Conservation (phyloP, 495 filamentous ascomycete species). For the Stereocaulon alpinum region DNA sequence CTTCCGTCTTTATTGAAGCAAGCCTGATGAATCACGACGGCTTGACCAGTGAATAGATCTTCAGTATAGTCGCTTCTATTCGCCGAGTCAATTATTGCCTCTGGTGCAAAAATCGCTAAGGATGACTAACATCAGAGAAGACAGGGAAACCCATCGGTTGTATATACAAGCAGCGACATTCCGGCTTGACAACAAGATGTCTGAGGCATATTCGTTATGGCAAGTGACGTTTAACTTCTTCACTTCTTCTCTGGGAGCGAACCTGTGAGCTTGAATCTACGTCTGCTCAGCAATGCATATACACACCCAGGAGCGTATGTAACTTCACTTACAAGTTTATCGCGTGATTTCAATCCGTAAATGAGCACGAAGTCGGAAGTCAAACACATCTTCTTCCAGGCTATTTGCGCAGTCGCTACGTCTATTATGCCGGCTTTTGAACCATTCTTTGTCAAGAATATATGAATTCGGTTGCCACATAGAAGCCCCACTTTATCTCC, state of each 20-base stretch:
- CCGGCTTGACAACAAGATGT: slow-evolving; percentile 5
- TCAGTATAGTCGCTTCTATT: neutral
- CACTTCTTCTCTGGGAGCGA: neutral
- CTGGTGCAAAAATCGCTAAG: too few species aligned
- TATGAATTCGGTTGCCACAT: neutral
- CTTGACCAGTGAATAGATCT: neutral
- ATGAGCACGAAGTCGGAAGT: neutral
- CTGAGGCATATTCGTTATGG: neutral
- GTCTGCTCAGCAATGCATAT: neutral
- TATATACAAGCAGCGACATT: slow-evolving; percentile 6
- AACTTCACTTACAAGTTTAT: slow-evolving; percentile 6
- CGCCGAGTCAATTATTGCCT: neutral
- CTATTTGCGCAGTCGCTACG: neutral
- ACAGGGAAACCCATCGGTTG: neutral
- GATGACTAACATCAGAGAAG: slow-evolving; percentile 1
- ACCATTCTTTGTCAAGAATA: neutral
- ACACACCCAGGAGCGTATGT: too few species aligned
- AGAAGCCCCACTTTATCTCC: slow-evolving; percentile 1
- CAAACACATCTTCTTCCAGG: slow-evolving; percentile 7
- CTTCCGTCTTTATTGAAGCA: neutral
- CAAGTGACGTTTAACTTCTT: neutral
- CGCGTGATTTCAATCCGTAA: neutral
- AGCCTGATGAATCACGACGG: neutral
- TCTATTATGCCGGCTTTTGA: neutral
- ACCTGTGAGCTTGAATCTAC: neutral